Percentiles rank a stretch among this genome's conserved stretches.
These are phyloP conservation scores for Spencermartinsiella europaea DNA, from an alignment of 805 yeast species.

Conservation along the genomic window DNA sequence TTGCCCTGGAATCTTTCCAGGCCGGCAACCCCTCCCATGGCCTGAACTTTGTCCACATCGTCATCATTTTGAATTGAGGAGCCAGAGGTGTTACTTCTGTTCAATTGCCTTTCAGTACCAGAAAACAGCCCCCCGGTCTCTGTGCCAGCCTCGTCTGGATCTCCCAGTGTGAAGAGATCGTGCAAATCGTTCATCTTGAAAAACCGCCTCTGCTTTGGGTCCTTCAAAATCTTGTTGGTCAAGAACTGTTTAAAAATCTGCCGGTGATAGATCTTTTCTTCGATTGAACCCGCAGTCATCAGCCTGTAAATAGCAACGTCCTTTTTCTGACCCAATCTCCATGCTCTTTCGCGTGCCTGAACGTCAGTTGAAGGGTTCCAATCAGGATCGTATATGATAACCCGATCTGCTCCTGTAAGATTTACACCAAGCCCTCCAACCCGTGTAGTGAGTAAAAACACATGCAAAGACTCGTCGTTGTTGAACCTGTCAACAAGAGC, in stretches of 20 bases:
- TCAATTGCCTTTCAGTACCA: constrained; percentile 32
- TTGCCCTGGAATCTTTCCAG: constrained; percentile 56
- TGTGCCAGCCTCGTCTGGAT: constrained; percentile 50
- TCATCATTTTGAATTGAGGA: constrained; percentile 41
- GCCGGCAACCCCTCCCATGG: constrained; percentile 66
- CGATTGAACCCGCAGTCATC: constrained; percentile 93
- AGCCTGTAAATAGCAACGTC: constrained; percentile 87
- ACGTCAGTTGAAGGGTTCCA: constrained; percentile 98
- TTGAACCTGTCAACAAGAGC: constrained; percentile 77
- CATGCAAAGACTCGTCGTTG: constrained; percentile 46
- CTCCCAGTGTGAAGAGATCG: constrained; percentile 82
- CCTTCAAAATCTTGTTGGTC: constrained; percentile 88
- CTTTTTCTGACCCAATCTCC: constrained; percentile 92
- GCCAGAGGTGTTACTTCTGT: constrained; percentile 21
- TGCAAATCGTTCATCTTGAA: constrained; percentile 90
- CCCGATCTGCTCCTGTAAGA: constrained; percentile 90
- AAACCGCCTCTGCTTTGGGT: constrained; percentile 89
- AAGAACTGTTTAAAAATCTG: constrained; percentile 94
- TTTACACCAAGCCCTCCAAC: constrained; percentile 97
- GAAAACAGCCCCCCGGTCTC: constrained; percentile 63
- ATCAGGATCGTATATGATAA: constrained; percentile 92
- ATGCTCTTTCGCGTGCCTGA: constrained; percentile 95
- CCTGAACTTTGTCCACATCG: constrained; percentile 60
- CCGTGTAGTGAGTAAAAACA: constrained; percentile 83
- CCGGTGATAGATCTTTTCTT: constrained; percentile 93